phyloP scores from a whole-genome alignment of 257 asterid species.

The Fraxinus anomala region DNA sequence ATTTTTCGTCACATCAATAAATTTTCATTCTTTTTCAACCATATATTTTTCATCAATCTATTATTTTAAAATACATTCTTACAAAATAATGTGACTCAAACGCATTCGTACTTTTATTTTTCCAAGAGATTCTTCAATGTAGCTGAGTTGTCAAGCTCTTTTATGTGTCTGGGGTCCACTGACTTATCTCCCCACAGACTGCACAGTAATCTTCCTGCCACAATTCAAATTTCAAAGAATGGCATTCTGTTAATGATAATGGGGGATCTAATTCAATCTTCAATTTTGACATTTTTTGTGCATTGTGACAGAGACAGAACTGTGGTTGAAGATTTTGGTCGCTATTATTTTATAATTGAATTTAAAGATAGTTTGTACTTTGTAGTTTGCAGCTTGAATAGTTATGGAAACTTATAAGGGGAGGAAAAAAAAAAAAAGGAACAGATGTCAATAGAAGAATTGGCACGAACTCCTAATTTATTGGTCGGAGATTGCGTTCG shows the following conservation, averaged over 20 bases:
- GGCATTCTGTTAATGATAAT: background rate
- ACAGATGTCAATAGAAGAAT: background rate
- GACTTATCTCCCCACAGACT: background rate
- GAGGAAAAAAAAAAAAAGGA: background rate
- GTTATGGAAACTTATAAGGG: too few species aligned
- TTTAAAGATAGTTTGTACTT: background rate
- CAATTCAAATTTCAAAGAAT: background rate
- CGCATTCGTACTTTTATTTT: background rate
- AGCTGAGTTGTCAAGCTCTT: background rate
- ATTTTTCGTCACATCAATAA: too few species aligned
- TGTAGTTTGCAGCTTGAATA: background rate
- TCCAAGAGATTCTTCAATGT: background rate
- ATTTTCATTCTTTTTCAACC: too few species aligned
- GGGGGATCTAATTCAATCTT: too few species aligned
- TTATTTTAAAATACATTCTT: too few species aligned
- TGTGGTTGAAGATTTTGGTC: background rate
- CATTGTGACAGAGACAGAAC: conserved; percentile 4
- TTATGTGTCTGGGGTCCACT: background rate
- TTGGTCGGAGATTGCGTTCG: background rate
- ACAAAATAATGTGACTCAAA: too few species aligned
- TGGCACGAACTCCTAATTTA: background rate
- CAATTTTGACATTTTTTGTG: background rate
- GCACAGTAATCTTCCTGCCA: background rate
- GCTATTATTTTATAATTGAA: background rate
- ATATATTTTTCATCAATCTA: too few species aligned